phyloP scores from a whole-genome alignment of 345 rosid genomes.

The Eucalyptus regnans region DNA sequence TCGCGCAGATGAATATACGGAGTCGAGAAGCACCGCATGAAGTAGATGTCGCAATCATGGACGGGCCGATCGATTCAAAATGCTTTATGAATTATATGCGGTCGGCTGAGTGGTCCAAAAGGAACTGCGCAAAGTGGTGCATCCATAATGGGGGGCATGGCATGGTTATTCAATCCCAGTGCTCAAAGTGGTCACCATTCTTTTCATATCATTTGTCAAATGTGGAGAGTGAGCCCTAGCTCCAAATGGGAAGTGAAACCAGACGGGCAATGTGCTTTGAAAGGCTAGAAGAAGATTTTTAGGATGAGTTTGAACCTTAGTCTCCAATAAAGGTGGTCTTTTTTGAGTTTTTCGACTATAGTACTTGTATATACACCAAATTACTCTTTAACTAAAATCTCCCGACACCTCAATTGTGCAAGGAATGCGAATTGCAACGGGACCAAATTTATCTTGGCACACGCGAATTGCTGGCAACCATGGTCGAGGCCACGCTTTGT shows the following conservation, averaged over 20 bases:
- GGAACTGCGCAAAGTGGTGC: background rate
- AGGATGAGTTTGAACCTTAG: background rate
- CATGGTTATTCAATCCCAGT: background rate
- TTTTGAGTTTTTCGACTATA: background rate
- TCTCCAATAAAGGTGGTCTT: background rate
- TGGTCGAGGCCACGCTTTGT: background rate
- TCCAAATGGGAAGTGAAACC: background rate
- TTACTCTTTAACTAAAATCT: background rate
- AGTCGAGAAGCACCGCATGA: background rate
- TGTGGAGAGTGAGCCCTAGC: background rate
- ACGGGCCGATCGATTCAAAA: background rate
- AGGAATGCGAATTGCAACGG: background rate
- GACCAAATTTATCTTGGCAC: background rate
- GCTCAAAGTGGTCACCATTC: background rate
- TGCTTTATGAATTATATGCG: background rate
- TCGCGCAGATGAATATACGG: background rate
- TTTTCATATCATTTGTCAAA: background rate
- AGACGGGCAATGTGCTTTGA: background rate
- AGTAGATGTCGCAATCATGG: background rate
- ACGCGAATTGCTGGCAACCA: background rate
- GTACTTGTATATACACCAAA: background rate
- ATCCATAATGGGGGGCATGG: background rate
- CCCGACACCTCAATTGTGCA: background rate
- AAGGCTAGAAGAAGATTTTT: background rate
- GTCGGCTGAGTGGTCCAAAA: background rate